Conservation (phyloP, 2,329 filamentous ascomycete species). For the Exophiala viscosa region DNA sequence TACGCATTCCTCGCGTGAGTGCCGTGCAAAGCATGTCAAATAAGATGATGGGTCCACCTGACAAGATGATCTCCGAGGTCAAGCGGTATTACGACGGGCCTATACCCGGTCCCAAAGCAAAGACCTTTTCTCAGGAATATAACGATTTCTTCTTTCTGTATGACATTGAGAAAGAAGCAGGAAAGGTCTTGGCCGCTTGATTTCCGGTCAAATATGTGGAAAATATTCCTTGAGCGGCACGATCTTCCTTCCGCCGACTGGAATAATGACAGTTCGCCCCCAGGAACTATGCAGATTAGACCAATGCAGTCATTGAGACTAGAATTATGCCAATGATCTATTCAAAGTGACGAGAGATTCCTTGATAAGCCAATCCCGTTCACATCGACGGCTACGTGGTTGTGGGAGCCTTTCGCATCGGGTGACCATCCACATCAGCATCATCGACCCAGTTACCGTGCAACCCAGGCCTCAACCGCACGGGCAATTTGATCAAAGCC, state of each 20-base stretch:
- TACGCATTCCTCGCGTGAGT: slow-evolving; percentile 14
- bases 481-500: slow-evolving; percentile 21
- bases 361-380: no score
- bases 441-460: slow-evolving; percentile 28
- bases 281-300: no score
- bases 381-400: no score
- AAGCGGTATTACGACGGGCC: slow-evolving; percentile 12
- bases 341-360: no score
- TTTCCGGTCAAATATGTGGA: neutral
- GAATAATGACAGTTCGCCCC: no score
- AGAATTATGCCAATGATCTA: no score
- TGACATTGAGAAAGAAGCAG: slow-evolving; percentile 14
- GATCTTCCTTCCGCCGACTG: no score
- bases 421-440: no score
- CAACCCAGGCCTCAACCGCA: slow-evolving; percentile 24
- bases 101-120: slow-evolving; percentile 14
- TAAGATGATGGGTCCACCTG: slow-evolving; percentile 19
- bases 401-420: no score
- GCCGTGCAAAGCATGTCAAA: slow-evolving; percentile 20
- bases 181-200: neutral
- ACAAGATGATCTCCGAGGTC: slow-evolving; percentile 16
- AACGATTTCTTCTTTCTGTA: slow-evolving; percentile 23
- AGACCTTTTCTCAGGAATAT: slow-evolving; percentile 16
- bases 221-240: no score
- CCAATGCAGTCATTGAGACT: no score